These are phyloP conservation scores for Eutypella sp. DNA, from an alignment of 2,329 filamentous ascomycete species.

Conservation along the genomic window DNA sequence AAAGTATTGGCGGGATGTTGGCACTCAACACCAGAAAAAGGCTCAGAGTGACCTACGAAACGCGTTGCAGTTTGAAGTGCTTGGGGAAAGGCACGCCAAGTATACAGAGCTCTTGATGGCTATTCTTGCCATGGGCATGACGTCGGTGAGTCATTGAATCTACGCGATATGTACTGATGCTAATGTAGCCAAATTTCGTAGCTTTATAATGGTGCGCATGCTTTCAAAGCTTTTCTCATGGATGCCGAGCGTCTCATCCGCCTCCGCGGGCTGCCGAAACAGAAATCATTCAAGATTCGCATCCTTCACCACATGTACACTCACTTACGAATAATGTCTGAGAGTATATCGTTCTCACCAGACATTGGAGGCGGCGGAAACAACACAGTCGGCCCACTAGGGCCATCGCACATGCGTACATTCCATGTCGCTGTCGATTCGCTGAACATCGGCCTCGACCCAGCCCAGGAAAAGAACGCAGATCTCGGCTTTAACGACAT, in stretches of 20 bases:
- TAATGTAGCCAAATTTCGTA: not conserved
- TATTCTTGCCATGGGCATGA: slow-evolving; percentile 27
- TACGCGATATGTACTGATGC: not conserved
- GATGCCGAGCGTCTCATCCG: slow-evolving; percentile 40
- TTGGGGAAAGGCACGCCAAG: slow-evolving; percentile 29
- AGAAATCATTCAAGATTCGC: slow-evolving; percentile 36
- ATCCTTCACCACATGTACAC: slow-evolving; percentile 44
- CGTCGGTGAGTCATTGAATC: slow-evolving; percentile 11
- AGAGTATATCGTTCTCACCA: slow-evolving; percentile 27
- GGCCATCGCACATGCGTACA: slow-evolving; percentile 10
- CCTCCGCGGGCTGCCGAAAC: slow-evolving; percentile 30
- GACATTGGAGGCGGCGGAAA: not conserved
- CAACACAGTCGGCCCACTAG: not conserved
- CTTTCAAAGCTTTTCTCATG: slow-evolving; percentile 22
- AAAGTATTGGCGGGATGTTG: slow-evolving; percentile 25
- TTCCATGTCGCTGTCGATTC: slow-evolving; percentile 25
- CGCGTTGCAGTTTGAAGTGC: slow-evolving; percentile 28
- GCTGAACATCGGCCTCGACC: slow-evolving; percentile 23
- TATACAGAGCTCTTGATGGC: slow-evolving; percentile 42
- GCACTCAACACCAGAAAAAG: slow-evolving; percentile 21
- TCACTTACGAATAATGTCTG: slow-evolving; percentile 39
- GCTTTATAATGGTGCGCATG: slow-evolving; percentile 8
- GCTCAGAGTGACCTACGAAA: slow-evolving; percentile 29
- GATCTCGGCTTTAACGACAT: slow-evolving; percentile 40
- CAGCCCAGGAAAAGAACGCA: slow-evolving; percentile 23